Evolutionary conservation across 805 yeast genomes (phyloP), one percentile per base, ranked within the genome.

Genomic region (Zygosaccharomyces rouxii): DNA sequence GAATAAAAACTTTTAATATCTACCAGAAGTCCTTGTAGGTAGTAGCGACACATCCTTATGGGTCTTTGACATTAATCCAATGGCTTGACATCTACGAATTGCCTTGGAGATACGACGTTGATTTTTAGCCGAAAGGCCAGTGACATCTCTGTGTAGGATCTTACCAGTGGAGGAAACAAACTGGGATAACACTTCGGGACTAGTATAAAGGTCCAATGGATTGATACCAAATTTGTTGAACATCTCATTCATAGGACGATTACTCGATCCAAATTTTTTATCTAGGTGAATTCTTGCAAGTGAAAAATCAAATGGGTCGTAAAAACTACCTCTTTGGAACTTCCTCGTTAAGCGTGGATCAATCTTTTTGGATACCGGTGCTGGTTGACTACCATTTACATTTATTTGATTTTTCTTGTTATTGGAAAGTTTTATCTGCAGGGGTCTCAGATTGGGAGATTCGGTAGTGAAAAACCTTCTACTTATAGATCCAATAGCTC

Each of bases 291-390:
- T 58, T 55, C 77, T 79, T 40, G 83, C 79, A 59, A 80, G 66
- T 26, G 86, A 78, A 57, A 88, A 87, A 65, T 87, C 95, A 67
- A 83, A 84, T 44, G 96, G 94, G 57, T 86, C 92, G 62, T 89
- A 89, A 0, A 80, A 77, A 4, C 76, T 69, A 42, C 79, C 80
- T 3, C 69, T 68, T 13, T 64, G 70, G 62, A 84, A 81, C 48
- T 67, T 74, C 59, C 71, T 75, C 30, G 75, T 66, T 50, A 77
- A 73, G 7, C 54, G 49, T 43, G 71, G 66, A 53, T 68, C 67
- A 44, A 71, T 58, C 46, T 58, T 53, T 53, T 60, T 64, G 38
- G 54, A 63, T 46, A 43, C 49, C 9, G 47, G 48, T 7, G 50
- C 37, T 22, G 42, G 42, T 21, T 46, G 46, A n/a, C 43, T 41